These are phyloP conservation scores for Coemansia sp. DNA, from an alignment of 192 early-diverging fungal species.

Conservation along the genomic window DNA sequence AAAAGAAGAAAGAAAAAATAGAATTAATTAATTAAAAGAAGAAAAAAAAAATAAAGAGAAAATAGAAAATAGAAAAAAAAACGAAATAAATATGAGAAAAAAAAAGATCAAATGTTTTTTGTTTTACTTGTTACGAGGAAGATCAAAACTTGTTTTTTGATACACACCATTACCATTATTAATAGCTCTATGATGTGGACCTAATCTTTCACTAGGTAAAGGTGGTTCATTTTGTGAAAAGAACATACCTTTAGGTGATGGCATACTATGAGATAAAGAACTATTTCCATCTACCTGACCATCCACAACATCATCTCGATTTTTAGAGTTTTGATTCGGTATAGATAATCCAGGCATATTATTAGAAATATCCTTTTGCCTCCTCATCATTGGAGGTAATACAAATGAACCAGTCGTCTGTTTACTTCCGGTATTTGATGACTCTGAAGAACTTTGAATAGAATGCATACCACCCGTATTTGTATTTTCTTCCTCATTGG, in stretches of 20 bases:
- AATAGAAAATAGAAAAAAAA: not conserved
- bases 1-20: not conserved
- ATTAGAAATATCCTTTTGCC: conserved; percentile 10
- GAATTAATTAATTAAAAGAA: not conserved
- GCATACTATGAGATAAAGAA: conserved; percentile 47
- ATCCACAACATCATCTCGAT: not conserved
- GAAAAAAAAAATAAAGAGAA: not conserved
- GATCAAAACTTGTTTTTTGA: conserved; percentile 34
- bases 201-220: not conserved
- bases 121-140: conserved; percentile 17
- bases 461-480: not conserved
- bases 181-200: conserved; percentile 3
- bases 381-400: conserved; percentile 11
- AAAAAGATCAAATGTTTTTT: not conserved
- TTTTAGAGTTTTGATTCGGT: too few species aligned
- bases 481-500: not conserved
- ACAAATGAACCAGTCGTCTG: conserved; percentile 7
- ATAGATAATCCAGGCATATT: too few species aligned
- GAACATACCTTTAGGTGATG: conserved; percentile 29
- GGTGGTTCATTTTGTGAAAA: conserved; percentile 8
- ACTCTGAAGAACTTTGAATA: not conserved
- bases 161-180: conserved; percentile 9
- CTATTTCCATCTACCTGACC: conserved; percentile 6
- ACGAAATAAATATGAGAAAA: not conserved
- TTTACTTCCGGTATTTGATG: not conserved